Percentiles rank a stretch among this genome's conserved stretches.
phyloP scores from a whole-genome alignment of 2,329 filamentous ascomycete genomes.

The Biscogniauxia marginata region DNA sequence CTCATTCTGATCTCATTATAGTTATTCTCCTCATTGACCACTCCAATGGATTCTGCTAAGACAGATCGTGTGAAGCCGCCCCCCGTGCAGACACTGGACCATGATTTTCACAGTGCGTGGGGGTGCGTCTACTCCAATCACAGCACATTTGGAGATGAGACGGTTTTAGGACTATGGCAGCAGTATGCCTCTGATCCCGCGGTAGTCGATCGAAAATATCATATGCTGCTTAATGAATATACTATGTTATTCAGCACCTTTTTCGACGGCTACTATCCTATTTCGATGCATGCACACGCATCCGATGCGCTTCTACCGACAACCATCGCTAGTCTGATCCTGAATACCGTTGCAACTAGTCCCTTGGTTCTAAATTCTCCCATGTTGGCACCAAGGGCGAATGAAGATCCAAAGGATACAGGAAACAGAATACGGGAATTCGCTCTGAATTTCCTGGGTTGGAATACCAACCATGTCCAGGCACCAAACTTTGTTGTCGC shows the following conservation, averaged over 20 bases:
- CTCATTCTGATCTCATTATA: too few species aligned
- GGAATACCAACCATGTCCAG: constrained; percentile 20
- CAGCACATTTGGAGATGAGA: constrained; percentile 17
- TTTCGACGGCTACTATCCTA: constrained; percentile 22
- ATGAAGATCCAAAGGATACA: constrained; percentile 17
- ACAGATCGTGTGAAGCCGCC: background rate
- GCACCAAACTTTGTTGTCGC: constrained; percentile 21
- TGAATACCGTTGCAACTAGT: constrained; percentile 19
- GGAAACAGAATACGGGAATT: constrained; percentile 18
- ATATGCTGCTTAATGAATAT: constrained; percentile 19
- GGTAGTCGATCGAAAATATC: constrained; percentile 21
- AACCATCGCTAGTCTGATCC: constrained; percentile 18
- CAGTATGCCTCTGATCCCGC: constrained; percentile 22
- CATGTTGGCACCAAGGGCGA: constrained; percentile 9
- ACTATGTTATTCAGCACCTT: constrained; percentile 19
- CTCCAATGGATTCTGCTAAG: background rate
- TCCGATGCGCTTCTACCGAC: constrained; percentile 18
- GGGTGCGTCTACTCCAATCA: constrained; percentile 23
- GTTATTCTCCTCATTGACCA: background rate
- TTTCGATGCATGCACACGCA: constrained; percentile 20
- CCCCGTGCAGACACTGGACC: constrained; percentile 13
- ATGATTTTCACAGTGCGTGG: constrained; percentile 25
- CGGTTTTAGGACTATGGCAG: constrained; percentile 20
- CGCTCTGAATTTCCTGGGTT: constrained; percentile 17
- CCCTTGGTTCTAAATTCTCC: constrained; percentile 14